Evolutionary conservation across 805 yeast genomes (phyloP).

Genomic region (Metschnikowia corniflorae): DNA sequence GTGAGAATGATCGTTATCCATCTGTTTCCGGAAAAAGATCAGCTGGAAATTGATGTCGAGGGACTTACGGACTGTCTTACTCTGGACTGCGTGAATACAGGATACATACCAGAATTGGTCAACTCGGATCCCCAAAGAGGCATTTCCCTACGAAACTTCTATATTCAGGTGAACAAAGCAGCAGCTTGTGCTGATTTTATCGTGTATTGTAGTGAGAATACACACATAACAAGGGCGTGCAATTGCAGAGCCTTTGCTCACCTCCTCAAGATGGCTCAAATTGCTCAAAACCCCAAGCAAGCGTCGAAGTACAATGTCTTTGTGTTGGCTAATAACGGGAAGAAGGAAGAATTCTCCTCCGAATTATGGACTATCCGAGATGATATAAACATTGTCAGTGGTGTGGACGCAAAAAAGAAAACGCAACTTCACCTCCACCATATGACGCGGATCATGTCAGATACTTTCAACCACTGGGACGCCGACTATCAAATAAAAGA

Average conservation of each 20-base stretch:
- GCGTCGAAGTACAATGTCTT: slow-evolving; percentile 21
- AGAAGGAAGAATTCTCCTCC: slow-evolving; percentile 6
- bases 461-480: slow-evolving; percentile 47
- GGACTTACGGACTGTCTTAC: slow-evolving; percentile 25
- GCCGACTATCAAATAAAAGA: slow-evolving; percentile 68
- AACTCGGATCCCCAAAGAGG: slow-evolving; percentile 68
- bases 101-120: slow-evolving; percentile 50
- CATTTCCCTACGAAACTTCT: slow-evolving; percentile 77
- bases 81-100: slow-evolving; percentile 42
- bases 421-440: slow-evolving; percentile 18
- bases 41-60: neutral
- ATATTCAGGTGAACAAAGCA: slow-evolving; percentile 78
- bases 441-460: slow-evolving; percentile 8
- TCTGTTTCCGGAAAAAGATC: slow-evolving; percentile 5
- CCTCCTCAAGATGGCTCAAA: slow-evolving; percentile 38
- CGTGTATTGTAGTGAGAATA: slow-evolving; percentile 44
- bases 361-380: slow-evolving; percentile 15
- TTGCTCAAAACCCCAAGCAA: slow-evolving; percentile 13
- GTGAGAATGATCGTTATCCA: slow-evolving; percentile 5
- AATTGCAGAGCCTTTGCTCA: slow-evolving; percentile 25
- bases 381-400: slow-evolving; percentile 8
- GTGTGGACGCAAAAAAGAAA: slow-evolving; percentile 15
- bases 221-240: slow-evolving; percentile 7
- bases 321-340: slow-evolving; percentile 8
- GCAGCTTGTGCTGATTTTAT: slow-evolving; percentile 72